Base-by-base conservation (phyloP, 176 grass and related monocot genomes). In the Stipa capillata region DNA sequence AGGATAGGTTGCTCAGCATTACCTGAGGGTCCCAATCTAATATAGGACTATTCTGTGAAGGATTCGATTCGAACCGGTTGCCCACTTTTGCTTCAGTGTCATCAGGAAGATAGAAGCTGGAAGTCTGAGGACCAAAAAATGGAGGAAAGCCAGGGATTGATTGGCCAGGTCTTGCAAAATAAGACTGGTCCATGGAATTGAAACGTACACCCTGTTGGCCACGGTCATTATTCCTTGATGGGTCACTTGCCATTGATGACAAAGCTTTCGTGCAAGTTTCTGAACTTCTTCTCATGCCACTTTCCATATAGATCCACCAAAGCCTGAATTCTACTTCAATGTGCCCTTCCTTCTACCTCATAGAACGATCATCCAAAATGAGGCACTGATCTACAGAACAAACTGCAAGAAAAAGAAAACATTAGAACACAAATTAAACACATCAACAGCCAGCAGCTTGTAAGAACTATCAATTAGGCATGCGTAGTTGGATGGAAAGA, bases 1-100 rank as follows among this genome's bases (percentile, higher is more conserved):
- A 97, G 57, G 90, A 86, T 71, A 97, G 83, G 75, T 89, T 97
- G 54, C 85, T 78, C 51, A 97, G 67, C 68, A 97, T 90, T 72
- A 79, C 79, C 13, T 89, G 83, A 3, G 93, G 93, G 18, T 97
- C 82, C 93, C 90, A 97, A 84, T 86, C 90, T 58, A 77, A 45
- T 18, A 47, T 18, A 58, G 84, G 58, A 58, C 60, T 80, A 49
- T 72, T 93, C 56, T 25, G 55, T 69, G 79, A 74, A 55, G 82
- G 74, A 93, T 47, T 87, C 42, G 85, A 41, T 78, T 92, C 85
- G 20, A 88, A 81, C 5, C 74, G 82, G 79, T 83, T 79, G 49
- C 78, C 65, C 13, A 80, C 41, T 86, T 86, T 90, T 50, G 74
- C 78, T 76, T 88, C 79, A 72, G 52, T 54, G 11, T 72, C 82